Base-by-base conservation (phyloP, 768 basidiomycete species). In the Leccinum variicolor region DNA sequence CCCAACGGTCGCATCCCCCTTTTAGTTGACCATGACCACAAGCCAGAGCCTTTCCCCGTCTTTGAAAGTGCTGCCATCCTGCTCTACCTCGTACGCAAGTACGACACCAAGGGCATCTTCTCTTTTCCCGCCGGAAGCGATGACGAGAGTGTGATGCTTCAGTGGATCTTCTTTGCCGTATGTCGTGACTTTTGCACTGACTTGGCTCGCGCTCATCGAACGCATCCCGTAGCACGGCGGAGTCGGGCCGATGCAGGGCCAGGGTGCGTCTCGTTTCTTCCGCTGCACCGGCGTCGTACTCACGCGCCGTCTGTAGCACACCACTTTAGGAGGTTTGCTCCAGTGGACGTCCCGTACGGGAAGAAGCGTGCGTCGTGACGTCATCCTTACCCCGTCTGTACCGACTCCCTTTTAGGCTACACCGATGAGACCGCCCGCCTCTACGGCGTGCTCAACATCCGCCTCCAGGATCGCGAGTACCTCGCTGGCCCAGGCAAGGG, bases 131-230 rank as follows among this genome's bases (percentile, higher is more conserved):
- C 82, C 3, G 79, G 84, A 5, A 73, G 69, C 17, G 77, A 89
- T 47, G 77, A 85, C 33, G 84, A 86, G 64, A 87, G 84, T 65
- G 85, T 89, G 73, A 79, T 84, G 75, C 66, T 91, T 23, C 91
- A 92, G 66, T 95, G 92, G 94, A 84, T 94, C 52, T 91, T 93
- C 76, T 94, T 93, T 62, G 81, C 85, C 14, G 87, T 87, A 59
- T 55, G 81, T 64, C 4, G 11, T 19, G 19, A 43, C 41, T 17
- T 1, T 23, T 4, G 4, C 4, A 11, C n/a, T 10, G 4, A 0
- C 26, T 6, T 34, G 9, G 26, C 17, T 36, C 25, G 39, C 25
- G 6, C 50, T 65, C 49, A 52, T 15, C 36, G 43, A 52, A 3
- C 8, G 15, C 11, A 41, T 50, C 39, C 11, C 45, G 13, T 67